Conservation (phyloP, 2,329 filamentous ascomycete genomes). For the Arachnomyces sp. region DNA sequence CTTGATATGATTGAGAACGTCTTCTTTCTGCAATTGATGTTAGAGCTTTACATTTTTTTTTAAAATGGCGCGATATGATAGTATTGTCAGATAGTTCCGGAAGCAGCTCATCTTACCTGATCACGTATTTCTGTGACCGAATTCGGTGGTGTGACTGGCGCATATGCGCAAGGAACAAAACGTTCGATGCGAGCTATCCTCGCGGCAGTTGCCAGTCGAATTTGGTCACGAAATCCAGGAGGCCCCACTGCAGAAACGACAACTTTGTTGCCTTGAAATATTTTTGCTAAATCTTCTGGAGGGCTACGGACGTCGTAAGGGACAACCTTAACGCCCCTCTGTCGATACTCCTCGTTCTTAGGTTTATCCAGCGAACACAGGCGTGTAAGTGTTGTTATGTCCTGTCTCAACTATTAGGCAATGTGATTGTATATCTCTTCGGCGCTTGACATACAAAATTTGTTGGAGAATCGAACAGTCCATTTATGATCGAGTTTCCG, state of each 20-base stretch:
- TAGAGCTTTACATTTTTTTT: not conserved
- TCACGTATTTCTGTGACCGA: constrained; percentile 38
- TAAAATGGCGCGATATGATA: not conserved
- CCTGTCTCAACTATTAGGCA: constrained; percentile 22
- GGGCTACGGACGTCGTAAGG: constrained; percentile 37
- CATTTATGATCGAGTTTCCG: constrained; percentile 32
- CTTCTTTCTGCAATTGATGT: constrained; percentile 38
- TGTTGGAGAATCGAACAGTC: constrained; percentile 22
- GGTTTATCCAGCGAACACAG: constrained; percentile 43
- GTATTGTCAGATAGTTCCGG: not conserved
- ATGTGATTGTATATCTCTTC: too few relatives aligned
- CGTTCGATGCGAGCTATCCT: constrained; percentile 45
- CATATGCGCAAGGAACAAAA: constrained; percentile 47
- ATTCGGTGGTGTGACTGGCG: constrained; percentile 39
- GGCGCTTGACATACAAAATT: too few relatives aligned
- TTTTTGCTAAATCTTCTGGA: constrained; percentile 35
- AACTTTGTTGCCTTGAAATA: constrained; percentile 38
- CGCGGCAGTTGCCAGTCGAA: constrained; percentile 41
- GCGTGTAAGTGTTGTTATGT: constrained; percentile 43
- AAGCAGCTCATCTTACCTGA: constrained; percentile 21
- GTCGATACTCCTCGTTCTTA: constrained; percentile 32
- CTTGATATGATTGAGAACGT: constrained; percentile 44
- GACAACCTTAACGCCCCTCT: constrained; percentile 38
- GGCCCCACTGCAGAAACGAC: constrained; percentile 39
- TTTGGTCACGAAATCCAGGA: constrained; percentile 34